phyloP scores from a whole-genome alignment of 805 yeast genomes.

The Candida stauntonica region DNA sequence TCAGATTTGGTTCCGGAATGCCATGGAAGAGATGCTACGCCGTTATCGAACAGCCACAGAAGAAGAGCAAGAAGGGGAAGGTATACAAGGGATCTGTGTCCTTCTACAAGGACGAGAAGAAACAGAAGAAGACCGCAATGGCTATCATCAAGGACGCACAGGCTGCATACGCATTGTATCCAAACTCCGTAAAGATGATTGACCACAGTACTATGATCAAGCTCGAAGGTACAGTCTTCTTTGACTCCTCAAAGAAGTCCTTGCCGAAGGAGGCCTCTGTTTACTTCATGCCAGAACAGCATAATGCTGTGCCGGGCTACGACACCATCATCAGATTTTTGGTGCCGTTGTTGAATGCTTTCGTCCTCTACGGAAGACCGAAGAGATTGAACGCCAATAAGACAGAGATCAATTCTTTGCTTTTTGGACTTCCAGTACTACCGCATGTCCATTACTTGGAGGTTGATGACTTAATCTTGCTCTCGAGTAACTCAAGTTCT shows the following conservation, averaged over 20 bases:
- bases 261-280: constrained; percentile 54
- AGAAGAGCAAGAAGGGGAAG: constrained; percentile 41
- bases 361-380: constrained; percentile 80
- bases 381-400: constrained; percentile 70
- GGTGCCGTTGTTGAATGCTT: constrained; percentile 71
- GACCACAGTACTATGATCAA: constrained; percentile 88
- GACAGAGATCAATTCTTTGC: constrained; percentile 54
- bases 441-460: constrained; percentile 73
- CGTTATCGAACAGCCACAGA: constrained; percentile 68
- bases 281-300: constrained; percentile 79
- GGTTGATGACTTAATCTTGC: constrained; percentile 50
- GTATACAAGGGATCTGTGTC: constrained; percentile 33
- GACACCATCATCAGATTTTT: constrained; percentile 82
- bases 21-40: constrained; percentile 96
- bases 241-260: constrained; percentile 44
- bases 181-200: constrained; percentile 74
- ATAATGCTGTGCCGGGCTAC: constrained; percentile 76
- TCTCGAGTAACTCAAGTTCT: constrained; percentile 32
- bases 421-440: constrained; percentile 79
- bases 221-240: constrained; percentile 74
- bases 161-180: constrained; percentile 87
- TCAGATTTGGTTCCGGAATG: constrained; percentile 95
- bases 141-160: constrained; percentile 70
- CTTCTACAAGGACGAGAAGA: constrained; percentile 81
- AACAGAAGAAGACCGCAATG: constrained; percentile 67